Base-by-base conservation (phyloP, 2,329 filamentous ascomycete species). In the Phaeosphaeriaceae sp. region DNA sequence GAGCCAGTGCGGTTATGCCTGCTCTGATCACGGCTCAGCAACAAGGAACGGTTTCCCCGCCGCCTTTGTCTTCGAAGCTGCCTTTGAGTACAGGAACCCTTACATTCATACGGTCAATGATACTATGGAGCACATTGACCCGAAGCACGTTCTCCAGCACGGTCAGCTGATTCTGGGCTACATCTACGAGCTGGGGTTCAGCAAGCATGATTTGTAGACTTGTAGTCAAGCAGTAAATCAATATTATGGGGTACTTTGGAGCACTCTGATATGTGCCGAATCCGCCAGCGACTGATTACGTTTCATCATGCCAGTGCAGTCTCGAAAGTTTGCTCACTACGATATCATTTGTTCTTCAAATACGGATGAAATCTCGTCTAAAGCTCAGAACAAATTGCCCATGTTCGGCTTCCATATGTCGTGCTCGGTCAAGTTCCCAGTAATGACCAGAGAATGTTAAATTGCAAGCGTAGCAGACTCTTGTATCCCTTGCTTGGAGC, bases 61-160 rank as follows among this genome's bases (percentile, higher is more conserved):
- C 0, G 88, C 89, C 1, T 92, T 92, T 71, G 89, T 92, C 19
- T 91, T 92, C 63, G 90, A 92, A 79, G 88, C 86, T 26, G 84
- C 86, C 32, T 91, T 92, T 72, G 85, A 87, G 74, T 81, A 82
- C 64, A 78, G 75, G 7, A 86, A 91, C 71, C 83, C 86, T 64
- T 84, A 90, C 65, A 92, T 93, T 59, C 90, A 92, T 72, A 86
- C 85, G 22, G 87, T 86, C 0, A 86, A 90, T 26, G 90, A 93
- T 73, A 83, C 82, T 65, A 87, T 92, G 63, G 86, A 91, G 71
- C 88, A 88, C 65, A 80, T 93, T 49, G 90, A 89, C 66, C 95
- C 95, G 72, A 88, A 93, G 73, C 93, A 97, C 77, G 97, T 97
- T 91, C 83, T 94, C 32, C 89, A 97, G 81, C 93, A 97, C 78